These are phyloP conservation scores for Pythium phragmitis DNA, from an alignment of 352 stramenopile species.

Conservation along the genomic window DNA sequence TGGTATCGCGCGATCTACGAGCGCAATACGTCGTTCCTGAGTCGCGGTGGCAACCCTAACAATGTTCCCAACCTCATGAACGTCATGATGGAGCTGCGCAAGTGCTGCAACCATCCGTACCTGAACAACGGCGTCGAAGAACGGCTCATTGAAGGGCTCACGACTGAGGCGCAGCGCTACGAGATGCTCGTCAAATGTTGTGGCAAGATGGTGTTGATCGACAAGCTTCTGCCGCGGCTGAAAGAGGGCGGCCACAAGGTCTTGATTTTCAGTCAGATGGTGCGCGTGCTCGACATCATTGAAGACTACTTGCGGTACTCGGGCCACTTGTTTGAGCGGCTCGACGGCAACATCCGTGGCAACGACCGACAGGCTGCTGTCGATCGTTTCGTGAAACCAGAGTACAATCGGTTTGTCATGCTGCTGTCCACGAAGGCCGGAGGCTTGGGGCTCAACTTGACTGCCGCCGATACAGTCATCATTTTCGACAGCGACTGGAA, in stretches of 20 bases:
- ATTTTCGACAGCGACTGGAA: conserved; percentile 99
- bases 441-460: conserved; percentile 92
- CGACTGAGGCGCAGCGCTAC: conserved; percentile 71
- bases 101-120: conserved; percentile 92
- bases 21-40: conserved; percentile 92
- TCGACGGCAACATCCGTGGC: conserved; percentile 97
- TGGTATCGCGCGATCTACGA: conserved; percentile 96
- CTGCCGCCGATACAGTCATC: conserved; percentile 95
- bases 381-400: conserved; percentile 87
- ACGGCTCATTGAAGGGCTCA: conserved; percentile 78
- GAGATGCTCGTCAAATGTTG: conserved; percentile 97
- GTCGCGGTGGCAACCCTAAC: conserved; percentile 70
- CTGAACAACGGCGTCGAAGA: conserved; percentile 93
- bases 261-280: conserved; percentile 99
- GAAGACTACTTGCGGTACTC: conserved; percentile 97
- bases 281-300: conserved; percentile 99
- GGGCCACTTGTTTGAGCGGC: conserved; percentile 93
- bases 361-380: conserved; percentile 87
- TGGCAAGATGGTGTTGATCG: conserved; percentile 99
- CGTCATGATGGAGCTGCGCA: conserved; percentile 91
- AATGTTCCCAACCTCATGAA: conserved; percentile 92
- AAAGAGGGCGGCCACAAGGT: conserved; percentile 97
- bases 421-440: conserved; percentile 97
- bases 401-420: conserved; percentile 96
- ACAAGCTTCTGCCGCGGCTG: conserved; percentile 98